Evolutionary conservation across 495 filamentous ascomycete species (phyloP), one percentile per base, ranked within the genome.

Genomic region (Podospora pseudocomata): DNA sequence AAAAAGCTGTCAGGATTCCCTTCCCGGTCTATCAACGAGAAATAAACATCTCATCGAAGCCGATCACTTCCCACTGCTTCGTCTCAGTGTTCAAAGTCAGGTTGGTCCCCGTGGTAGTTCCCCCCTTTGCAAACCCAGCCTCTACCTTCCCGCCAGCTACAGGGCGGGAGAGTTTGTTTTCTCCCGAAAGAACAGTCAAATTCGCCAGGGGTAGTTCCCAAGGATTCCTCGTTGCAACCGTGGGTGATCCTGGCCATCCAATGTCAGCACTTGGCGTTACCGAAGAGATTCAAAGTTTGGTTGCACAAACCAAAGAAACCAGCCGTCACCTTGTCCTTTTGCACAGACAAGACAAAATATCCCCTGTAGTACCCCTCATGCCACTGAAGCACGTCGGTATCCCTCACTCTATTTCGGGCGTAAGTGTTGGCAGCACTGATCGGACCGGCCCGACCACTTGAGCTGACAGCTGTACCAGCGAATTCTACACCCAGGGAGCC

Each of bases 351-450:
- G 49, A 87, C 82, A 70, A 85, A 89, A 57, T 86, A 87, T 0
- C 85, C 88, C 60, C 88, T 78, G 72, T 89, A 90, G 73, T 88
- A 89, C 13, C 85, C 72, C 54, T 89, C 88, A 58, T 86, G 84
- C 87, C 87, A 90, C 70, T 88, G 85, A 23, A 90, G 78, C 66
- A 88, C 86, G 13, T 74, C 61, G 68, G 88, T 89, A 55, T 75
- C 77, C n/a, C 73, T 70, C n/a, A 85, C 79, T 19, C 87, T 76
- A 34, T 72, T 76, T 16, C 77, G 67, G n/a, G 81, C 79, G 49
- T 67, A 65, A 49, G 73, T 73, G 64, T 82, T 79, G 6, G 84
- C 83, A 18, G 64, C 72, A 5, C 70, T 71, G 58, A 87, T 74
- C 7, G 80, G 78, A 27, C 84, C 80, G 70, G 85, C 85, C 59